phyloP scores from a whole-genome alignment of 345 rosid genomes.

The Gossypium rotundifolium region DNA sequence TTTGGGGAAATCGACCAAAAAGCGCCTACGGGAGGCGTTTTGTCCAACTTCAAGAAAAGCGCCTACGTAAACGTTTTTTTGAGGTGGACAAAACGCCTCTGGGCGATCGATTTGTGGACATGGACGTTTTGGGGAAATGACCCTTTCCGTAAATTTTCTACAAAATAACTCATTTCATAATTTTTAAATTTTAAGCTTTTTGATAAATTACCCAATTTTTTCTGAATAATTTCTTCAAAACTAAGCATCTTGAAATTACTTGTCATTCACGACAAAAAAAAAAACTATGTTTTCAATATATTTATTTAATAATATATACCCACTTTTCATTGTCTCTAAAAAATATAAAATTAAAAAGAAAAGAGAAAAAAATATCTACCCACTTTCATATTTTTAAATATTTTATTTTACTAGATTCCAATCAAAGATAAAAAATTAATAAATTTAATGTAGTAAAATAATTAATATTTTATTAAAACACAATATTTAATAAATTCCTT shows the following conservation, averaged over 20 bases:
- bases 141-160: too few relatives aligned
- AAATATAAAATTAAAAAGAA: constrained; percentile 7
- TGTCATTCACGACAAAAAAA: constrained; percentile 38
- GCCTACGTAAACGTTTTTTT: too few relatives aligned
- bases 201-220: too few relatives aligned
- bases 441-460: constrained; percentile 18
- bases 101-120: too few relatives aligned
- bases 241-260: constrained; percentile 50
- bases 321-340: constrained; percentile 23
- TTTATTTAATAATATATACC: background rate
- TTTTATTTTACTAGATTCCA: constrained; percentile 51
- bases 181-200: too few relatives aligned
- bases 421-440: constrained; percentile 34
- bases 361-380: constrained; percentile 20
- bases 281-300: background rate
- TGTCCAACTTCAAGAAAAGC: too few relatives aligned
- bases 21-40: too few relatives aligned
- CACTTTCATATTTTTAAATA: constrained; percentile 34
- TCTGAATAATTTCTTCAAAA: constrained; percentile 27
- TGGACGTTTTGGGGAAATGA: too few relatives aligned
- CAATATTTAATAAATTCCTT: constrained; percentile 20
- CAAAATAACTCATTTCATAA: too few relatives aligned
- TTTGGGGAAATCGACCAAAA: too few relatives aligned
- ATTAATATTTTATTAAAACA: constrained; percentile 19
- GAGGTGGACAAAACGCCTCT: too few relatives aligned